Percentiles rank a stretch among this genome's conserved stretches.
Evolutionary conservation across 352 stramenopile genomes (phyloP).

Genomic region (Pythium utonaiense): DNA sequence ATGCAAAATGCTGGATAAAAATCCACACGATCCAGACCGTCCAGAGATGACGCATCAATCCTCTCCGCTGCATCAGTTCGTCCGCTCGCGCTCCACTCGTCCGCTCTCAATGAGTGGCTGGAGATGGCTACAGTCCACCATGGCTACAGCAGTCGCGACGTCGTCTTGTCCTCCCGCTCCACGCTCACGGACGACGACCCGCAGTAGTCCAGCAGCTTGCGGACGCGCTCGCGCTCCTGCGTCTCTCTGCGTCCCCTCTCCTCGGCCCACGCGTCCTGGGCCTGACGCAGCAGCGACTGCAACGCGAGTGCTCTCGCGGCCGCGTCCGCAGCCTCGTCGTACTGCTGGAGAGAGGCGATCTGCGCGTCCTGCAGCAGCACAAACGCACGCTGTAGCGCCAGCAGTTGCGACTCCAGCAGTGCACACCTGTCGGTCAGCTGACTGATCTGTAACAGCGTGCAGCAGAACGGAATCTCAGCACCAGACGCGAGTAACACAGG

Average conservation of each 20-base stretch:
- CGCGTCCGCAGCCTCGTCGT: conserved; percentile 24
- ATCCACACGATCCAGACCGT: not conserved
- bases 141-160: conserved; percentile 14
- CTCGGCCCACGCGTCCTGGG: conserved; percentile 23
- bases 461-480: not conserved
- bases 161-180: conserved; percentile 34
- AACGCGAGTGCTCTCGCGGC: conserved; percentile 21
- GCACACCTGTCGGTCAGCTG: conserved; percentile 43
- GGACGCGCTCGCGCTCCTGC: conserved; percentile 28
- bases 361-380: conserved; percentile 29
- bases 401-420: conserved; percentile 35
- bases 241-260: conserved; percentile 27
- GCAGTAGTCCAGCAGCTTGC: conserved; percentile 55
- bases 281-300: conserved; percentile 23
- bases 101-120: not conserved
- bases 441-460: conserved; percentile 25
- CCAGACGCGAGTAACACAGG: not conserved
- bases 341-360: conserved; percentile 36
- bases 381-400: conserved; percentile 27
- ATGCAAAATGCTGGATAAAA: not conserved
- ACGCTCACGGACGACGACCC: conserved; percentile 61
- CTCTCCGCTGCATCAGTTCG: not conserved
- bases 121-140: conserved; percentile 1
- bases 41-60: not conserved
- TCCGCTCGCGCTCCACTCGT: too few species aligned